phyloP scores from a whole-genome alignment of 2,329 filamentous ascomycete genomes.

The Calonectria hongkongensis region DNA sequence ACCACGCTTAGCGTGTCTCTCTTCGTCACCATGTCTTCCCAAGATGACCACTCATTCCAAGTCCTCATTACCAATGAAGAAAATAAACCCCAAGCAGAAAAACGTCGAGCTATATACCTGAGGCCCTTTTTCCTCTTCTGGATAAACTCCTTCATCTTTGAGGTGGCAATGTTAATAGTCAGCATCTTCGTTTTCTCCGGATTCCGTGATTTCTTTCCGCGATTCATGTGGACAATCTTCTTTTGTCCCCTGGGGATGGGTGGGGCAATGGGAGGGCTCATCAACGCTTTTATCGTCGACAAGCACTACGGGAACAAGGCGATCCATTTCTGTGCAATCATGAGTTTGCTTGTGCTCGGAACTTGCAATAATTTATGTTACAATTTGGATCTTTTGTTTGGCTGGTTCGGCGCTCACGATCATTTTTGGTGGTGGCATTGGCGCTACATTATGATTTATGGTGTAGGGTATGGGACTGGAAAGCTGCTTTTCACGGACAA shows the following conservation, averaged over 20 bases:
- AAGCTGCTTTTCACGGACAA: constrained; percentile 29
- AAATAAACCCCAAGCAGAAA: constrained; percentile 29
- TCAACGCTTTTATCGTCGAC: constrained; percentile 32
- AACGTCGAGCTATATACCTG: constrained; percentile 37
- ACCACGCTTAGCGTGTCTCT: too few species aligned
- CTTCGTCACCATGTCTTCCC: constrained; percentile 21
- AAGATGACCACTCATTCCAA: constrained; percentile 15
- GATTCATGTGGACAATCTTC: constrained; percentile 37
- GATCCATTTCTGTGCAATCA: constrained; percentile 32
- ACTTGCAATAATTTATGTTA: constrained; percentile 38
- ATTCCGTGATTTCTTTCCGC: constrained; percentile 24
- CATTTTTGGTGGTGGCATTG: constrained; percentile 43
- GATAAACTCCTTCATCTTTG: constrained; percentile 40
- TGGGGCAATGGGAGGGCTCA: constrained; percentile 29
- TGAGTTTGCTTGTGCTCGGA: constrained; percentile 32
- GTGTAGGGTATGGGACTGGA: constrained; percentile 28
- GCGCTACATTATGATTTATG: constrained; percentile 35
- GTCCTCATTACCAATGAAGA: constrained; percentile 23
- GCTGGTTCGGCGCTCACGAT: constrained; percentile 37
- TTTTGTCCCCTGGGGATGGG: constrained; percentile 35
- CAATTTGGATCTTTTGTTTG: constrained; percentile 38
- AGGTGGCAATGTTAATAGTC: constrained; percentile 31
- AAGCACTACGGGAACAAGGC: constrained; percentile 31
- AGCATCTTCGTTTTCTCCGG: constrained; percentile 36
- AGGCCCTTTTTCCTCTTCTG: constrained; percentile 41